Evolutionary conservation across 116 monocot species (phyloP).

Genomic region (Zostera marina): DNA sequence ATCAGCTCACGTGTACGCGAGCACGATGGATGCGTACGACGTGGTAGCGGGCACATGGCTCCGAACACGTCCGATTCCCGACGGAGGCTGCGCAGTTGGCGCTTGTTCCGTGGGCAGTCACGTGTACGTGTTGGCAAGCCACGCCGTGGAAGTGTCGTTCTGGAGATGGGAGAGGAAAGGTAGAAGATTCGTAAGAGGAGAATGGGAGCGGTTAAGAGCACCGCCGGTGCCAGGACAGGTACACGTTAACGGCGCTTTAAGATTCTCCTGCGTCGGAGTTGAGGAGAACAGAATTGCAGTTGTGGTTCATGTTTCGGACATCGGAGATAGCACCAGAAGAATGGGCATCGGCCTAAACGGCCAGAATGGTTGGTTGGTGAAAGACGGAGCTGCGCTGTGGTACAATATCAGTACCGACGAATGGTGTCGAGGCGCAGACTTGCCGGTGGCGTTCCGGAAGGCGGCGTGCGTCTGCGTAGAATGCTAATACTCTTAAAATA

Average conservation of each 20-base stretch:
- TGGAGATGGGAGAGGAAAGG: constrained; percentile 49
- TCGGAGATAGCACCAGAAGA: constrained; percentile 9
- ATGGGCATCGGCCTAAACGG: not conserved
- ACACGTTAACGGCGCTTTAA: constrained; percentile 23
- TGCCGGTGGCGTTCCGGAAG: constrained; percentile 37
- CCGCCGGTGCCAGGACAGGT: constrained; percentile 34
- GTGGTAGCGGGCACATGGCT: constrained; percentile 36
- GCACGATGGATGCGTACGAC: constrained; percentile 58
- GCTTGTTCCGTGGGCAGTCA: constrained; percentile 51
- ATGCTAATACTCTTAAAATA: too few species aligned
- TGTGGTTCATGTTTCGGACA: constrained; percentile 21
- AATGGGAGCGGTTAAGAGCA: constrained; percentile 37
- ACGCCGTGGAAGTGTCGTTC: constrained; percentile 80
- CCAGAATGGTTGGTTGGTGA: not conserved
- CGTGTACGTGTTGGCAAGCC: constrained; percentile 66
- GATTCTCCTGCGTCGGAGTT: constrained; percentile 46
- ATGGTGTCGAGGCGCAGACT: constrained; percentile 40
- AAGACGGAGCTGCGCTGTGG: constrained; percentile 30
- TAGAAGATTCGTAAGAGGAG: constrained; percentile 8
- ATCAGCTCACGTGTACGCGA: constrained; percentile 46
- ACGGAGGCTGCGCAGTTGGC: constrained; percentile 69
- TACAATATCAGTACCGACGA: constrained; percentile 33
- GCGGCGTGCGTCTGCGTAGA: constrained; percentile 42
- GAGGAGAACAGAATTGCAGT: constrained; percentile 42
- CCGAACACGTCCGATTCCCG: constrained; percentile 32